These are phyloP conservation scores for Babesia bovis DNA, from an alignment of 169 alveolate species.

Conservation along the genomic window DNA sequence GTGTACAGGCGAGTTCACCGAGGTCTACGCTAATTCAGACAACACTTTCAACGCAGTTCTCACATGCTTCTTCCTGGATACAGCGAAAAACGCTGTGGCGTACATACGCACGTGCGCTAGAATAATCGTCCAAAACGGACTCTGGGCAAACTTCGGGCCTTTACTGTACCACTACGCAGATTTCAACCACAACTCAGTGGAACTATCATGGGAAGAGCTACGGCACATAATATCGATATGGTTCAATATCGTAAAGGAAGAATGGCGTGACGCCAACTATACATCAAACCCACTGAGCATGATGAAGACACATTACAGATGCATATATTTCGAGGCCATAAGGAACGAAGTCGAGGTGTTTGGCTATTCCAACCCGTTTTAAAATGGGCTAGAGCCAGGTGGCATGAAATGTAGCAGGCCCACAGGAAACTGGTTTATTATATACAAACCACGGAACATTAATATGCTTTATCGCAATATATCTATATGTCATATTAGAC, in stretches of 20 bases:
- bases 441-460: no score
- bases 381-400: no score
- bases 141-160: constrained; percentile 98
- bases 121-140: constrained; percentile 87
- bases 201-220: constrained; percentile 93
- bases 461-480: no score
- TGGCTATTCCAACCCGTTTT: constrained; percentile 54
- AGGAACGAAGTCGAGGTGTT: constrained; percentile 71
- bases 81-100: constrained; percentile 94
- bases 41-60: constrained; percentile 91
- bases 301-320: constrained; percentile 88
- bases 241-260: constrained; percentile 79
- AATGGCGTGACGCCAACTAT: constrained; percentile 86
- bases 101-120: constrained; percentile 93
- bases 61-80: constrained; percentile 96
- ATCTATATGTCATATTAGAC: no score
- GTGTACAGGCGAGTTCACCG: constrained; percentile 97
- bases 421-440: no score
- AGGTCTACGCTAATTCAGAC: constrained; percentile 75
- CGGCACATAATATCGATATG: constrained; percentile 74
- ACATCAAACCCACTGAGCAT: constrained; percentile 84
- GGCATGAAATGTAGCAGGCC: no score
- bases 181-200: constrained; percentile 88
- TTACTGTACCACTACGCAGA: constrained; percentile 96
- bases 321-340: constrained; percentile 86